A percentile compares a stretch with the other conserved stretches of the same genome.
phyloP scores from a whole-genome alignment of 495 filamentous ascomycete genomes.

The Emericellopsis terricola region DNA sequence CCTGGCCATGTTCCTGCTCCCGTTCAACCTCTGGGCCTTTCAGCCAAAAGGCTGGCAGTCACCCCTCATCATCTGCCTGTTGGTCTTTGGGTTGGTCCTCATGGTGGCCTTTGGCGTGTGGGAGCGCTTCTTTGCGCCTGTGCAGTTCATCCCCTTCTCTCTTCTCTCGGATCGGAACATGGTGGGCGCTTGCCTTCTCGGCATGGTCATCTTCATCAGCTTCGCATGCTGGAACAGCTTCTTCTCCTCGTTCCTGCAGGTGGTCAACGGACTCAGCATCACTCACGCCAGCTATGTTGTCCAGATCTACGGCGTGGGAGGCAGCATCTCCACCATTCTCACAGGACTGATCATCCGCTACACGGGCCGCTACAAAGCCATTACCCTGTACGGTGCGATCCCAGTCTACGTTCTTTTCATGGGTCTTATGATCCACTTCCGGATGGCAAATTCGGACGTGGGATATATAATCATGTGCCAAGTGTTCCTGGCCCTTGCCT shows the following conservation, averaged over 20 bases:
- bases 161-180: slow-evolving; percentile 47
- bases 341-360: slow-evolving; percentile 36
- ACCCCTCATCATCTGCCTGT: slow-evolving; percentile 34
- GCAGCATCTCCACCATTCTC: slow-evolving; percentile 40
- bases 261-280: slow-evolving; percentile 44
- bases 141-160: slow-evolving; percentile 40
- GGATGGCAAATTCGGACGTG: slow-evolving; percentile 31
- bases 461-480: slow-evolving; percentile 62
- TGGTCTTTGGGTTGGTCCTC: slow-evolving; percentile 37
- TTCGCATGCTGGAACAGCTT: slow-evolving; percentile 53
- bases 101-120: slow-evolving; percentile 39
- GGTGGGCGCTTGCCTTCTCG: slow-evolving; percentile 39
- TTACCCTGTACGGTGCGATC: slow-evolving; percentile 44
- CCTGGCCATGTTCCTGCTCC: slow-evolving; percentile 43
- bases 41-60: slow-evolving; percentile 27
- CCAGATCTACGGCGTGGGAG: slow-evolving; percentile 53
- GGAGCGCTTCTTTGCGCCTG: slow-evolving; percentile 37
- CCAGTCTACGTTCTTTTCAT: slow-evolving; percentile 48
- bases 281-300: slow-evolving; percentile 41
- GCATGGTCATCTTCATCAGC: slow-evolving; percentile 36
- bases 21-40: slow-evolving; percentile 34
- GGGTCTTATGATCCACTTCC: slow-evolving; percentile 64
- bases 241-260: slow-evolving; percentile 50
- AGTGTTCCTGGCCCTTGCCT: slow-evolving; percentile 59
- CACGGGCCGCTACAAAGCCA: slow-evolving; percentile 38